Conservation (phyloP, 805 yeast species). For the Candida nonsorbophila region DNA sequence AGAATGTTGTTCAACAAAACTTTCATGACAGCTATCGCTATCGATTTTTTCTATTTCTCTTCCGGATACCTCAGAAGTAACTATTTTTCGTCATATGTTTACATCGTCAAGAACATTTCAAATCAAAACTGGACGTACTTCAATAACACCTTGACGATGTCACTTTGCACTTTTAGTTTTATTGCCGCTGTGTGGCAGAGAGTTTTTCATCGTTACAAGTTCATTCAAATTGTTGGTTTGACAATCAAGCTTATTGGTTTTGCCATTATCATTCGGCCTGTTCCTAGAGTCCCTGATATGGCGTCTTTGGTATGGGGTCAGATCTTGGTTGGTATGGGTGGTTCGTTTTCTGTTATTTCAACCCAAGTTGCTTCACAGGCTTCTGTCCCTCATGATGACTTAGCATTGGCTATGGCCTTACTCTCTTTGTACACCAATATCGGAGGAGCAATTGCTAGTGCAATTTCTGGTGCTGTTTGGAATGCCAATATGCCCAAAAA, state of each 20-base stretch:
- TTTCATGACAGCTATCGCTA: conserved; percentile 24
- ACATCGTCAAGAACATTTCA: conserved; percentile 23
- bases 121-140: conserved; percentile 30
- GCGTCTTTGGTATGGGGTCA: conserved; percentile 27
- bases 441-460: conserved; percentile 36
- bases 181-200: conserved; percentile 29
- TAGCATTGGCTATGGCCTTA: conserved; percentile 33
- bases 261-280: conserved; percentile 14
- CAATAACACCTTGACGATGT: conserved; percentile 31
- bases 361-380: conserved; percentile 34
- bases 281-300: conserved; percentile 16
- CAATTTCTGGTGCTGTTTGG: conserved; percentile 33
- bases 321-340: conserved; percentile 34
- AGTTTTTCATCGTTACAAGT: conserved; percentile 31
- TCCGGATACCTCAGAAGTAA: conserved; percentile 21
- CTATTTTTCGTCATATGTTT: conserved; percentile 30
- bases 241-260: conserved; percentile 24
- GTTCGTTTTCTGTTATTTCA: conserved; percentile 32
- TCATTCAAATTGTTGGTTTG: conserved; percentile 27
- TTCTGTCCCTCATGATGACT: conserved; percentile 38
- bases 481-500: conserved; percentile 19
- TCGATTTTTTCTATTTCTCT: conserved; percentile 26
- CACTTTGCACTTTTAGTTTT: conserved; percentile 32
- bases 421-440: conserved; percentile 26
- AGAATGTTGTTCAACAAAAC: conserved; percentile 29